Evolutionary conservation across 306 rosid species (phyloP), one percentile per base, ranked within the genome.

Genomic region (Corylus americana): DNA sequence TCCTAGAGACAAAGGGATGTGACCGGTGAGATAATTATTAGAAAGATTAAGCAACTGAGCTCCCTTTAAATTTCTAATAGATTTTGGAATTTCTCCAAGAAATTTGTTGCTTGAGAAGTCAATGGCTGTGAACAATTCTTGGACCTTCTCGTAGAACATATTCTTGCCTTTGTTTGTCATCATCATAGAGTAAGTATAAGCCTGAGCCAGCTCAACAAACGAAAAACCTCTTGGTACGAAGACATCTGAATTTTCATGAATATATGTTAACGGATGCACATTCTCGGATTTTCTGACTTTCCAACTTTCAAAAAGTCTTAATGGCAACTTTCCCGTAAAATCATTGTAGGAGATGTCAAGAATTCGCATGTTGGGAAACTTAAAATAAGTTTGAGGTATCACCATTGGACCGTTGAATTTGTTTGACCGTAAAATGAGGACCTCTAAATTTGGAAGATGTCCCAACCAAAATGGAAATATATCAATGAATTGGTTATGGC

Each of bases 151-250:
- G 4, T 58, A 58, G 7, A 22, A 8, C 1, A n/a, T 11, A 58
- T 22, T 5, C 2, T 8, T 1, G 4, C 64, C 64, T 10, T 58
- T 58, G 10, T 8, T 58, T 22, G 63, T 22, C 13, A 20, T 2
- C n/a, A 25, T 20, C 64, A 58, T 58, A 9, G 64, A n/a, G 2
- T 20, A 58, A 58, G 22, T 22, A 22, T 58, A 58, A 57, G 9
- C 2, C 2, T 0, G 2, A 20, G 12, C 31, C 8, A 22, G 13
- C n/a, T 29, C 35, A 17, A 16, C 4, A 22, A 31, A 31, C 35
- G n/a, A n/a, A 31, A 31, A 3, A 31, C 0, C n/a, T 9, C 0
- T 45, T 6, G 8, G 10, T 1, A 4, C 1, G 0, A 9, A 0
- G 25, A 7, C 5, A 1, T 1, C 0, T 31, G 35, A 9, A 8